A percentile compares a stretch with the other conserved stretches of the same genome.
Conservation (phyloP, 2,329 filamentous ascomycete genomes). For the Pyrenophora tritici-repentis region DNA sequence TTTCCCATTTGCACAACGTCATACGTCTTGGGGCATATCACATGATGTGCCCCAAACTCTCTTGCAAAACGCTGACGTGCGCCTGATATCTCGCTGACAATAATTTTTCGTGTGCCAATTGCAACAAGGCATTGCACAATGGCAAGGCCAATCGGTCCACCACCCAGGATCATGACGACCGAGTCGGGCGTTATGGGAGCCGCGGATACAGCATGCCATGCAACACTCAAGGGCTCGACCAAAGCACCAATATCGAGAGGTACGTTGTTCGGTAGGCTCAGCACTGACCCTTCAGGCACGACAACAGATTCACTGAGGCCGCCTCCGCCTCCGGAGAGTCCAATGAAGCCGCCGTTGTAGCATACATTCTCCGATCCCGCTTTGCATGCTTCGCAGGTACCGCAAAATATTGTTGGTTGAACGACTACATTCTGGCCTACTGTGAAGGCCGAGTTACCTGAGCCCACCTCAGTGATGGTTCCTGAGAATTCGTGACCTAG, state of each 20-base stretch:
- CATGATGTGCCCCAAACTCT: constrained; percentile 60
- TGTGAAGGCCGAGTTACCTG: constrained; percentile 53
- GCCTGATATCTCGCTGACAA: constrained; percentile 61
- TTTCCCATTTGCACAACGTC: constrained; percentile 55
- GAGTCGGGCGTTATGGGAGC: constrained; percentile 54
- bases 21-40: constrained; percentile 59
- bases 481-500: constrained; percentile 71
- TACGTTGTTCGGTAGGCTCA: constrained; percentile 58
- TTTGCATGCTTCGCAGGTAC: constrained; percentile 60
- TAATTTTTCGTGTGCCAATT: constrained; percentile 59
- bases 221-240: constrained; percentile 67
- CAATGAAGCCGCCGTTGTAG: constrained; percentile 60
- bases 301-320: constrained; percentile 62
- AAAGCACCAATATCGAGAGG: constrained; percentile 61
- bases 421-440: constrained; percentile 63
- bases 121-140: constrained; percentile 64
- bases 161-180: constrained; percentile 62
- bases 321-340: constrained; percentile 57
- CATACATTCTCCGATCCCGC: constrained; percentile 63
- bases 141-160: constrained; percentile 66
- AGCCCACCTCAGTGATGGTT: constrained; percentile 62
- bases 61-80: constrained; percentile 58
- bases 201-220: constrained; percentile 65
- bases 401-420: constrained; percentile 64
- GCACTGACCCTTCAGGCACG: constrained; percentile 55